These are phyloP conservation scores for Borealophlyctis nickersoniae DNA, from an alignment of 192 early-diverging fungal species.

Conservation along the genomic window DNA sequence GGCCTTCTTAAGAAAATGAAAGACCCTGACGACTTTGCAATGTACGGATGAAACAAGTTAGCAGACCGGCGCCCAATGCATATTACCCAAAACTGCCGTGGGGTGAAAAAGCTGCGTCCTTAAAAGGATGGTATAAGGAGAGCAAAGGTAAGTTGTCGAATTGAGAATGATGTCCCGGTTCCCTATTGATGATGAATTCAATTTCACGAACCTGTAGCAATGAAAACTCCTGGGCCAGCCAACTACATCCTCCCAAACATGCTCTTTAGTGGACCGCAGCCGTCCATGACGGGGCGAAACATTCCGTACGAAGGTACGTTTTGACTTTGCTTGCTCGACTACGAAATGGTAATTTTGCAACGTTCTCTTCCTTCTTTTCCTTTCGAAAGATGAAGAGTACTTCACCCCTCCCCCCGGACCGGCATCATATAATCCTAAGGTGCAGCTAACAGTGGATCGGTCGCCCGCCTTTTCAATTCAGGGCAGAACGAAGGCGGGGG, in stretches of 20 bases:
- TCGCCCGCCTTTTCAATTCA: slow-evolving; percentile 37
- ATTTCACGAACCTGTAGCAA: slow-evolving; percentile 16
- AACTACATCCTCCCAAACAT: slow-evolving; percentile 50
- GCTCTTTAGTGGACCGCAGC: slow-evolving; percentile 47
- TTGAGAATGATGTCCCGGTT: neutral
- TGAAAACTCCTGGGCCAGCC: slow-evolving; percentile 56
- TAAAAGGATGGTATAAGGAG: slow-evolving; percentile 53
- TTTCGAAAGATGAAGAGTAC: slow-evolving; percentile 28
- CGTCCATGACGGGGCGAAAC: slow-evolving; percentile 34
- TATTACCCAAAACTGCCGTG: slow-evolving; percentile 44
- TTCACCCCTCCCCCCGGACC: slow-evolving; percentile 34
- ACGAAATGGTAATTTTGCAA: neutral
- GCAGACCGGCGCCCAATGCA: slow-evolving; percentile 34
- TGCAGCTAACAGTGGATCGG: slow-evolving; percentile 15
- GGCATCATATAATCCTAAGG: slow-evolving; percentile 38
- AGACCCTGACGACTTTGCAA: no score
- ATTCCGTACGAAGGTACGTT: slow-evolving; percentile 25
- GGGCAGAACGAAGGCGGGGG: slow-evolving; percentile 11
- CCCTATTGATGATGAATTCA: neutral
- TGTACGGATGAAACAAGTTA: neutral
- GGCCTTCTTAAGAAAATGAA: slow-evolving; percentile 13
- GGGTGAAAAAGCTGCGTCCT: slow-evolving; percentile 40
- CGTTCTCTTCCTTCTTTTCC: neutral
- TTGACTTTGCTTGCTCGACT: neutral
- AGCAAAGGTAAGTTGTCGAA: slow-evolving; percentile 42